These are phyloP conservation scores for Sporothrix inflata DNA, from an alignment of 2,329 filamentous ascomycete genomes.

Conservation along the genomic window DNA sequence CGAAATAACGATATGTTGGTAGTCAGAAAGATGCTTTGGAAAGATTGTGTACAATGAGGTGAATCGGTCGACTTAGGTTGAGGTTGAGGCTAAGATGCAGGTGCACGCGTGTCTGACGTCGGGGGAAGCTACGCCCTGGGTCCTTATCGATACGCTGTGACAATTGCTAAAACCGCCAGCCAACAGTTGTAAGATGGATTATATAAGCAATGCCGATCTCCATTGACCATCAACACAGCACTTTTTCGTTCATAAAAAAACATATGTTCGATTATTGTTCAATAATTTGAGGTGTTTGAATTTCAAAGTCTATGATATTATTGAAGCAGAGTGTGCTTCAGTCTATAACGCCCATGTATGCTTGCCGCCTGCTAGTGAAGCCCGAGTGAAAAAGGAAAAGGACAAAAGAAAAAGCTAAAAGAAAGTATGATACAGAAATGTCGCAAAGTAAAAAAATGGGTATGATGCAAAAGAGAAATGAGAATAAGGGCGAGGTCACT, in stretches of 20 bases:
- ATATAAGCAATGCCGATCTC: neutral
- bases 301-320: slow-evolving; percentile 7
- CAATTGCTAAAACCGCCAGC: neutral
- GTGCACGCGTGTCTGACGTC: slow-evolving; percentile 21
- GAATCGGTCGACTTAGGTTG: neutral
- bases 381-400: neutral
- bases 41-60: neutral
- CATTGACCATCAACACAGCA: neutral
- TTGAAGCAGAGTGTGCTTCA: neutral
- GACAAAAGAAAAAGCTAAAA: slow-evolving; percentile 9
- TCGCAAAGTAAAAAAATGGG: neutral
- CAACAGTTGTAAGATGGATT: neutral
- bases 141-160: slow-evolving; percentile 16
- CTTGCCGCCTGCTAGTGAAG: neutral
- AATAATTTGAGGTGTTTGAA: neutral
- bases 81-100: slow-evolving; percentile 2
- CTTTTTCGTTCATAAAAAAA: neutral
- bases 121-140: neutral
- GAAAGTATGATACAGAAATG: slow-evolving; percentile 4
- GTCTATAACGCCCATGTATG: neutral
- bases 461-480: neutral
- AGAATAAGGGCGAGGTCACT: neutral
- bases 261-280: neutral
- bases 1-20: neutral
- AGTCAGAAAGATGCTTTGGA: neutral